phyloP scores from a whole-genome alignment of 108 stramenopile species.

The Fragilaria crotonensis region DNA sequence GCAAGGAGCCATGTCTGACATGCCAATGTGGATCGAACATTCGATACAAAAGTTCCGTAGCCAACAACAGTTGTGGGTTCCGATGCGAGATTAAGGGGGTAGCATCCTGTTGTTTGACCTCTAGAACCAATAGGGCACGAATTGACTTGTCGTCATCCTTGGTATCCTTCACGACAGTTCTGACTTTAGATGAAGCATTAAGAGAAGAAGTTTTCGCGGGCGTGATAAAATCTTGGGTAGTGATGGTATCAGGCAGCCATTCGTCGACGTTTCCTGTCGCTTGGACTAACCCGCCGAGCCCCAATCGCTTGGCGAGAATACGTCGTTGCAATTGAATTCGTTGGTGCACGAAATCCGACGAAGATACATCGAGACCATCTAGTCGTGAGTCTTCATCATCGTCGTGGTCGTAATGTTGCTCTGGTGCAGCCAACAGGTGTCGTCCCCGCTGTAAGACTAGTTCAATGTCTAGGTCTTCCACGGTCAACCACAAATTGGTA shows the following conservation, averaged over 20 bases:
- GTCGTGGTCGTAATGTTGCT: slow-evolving; percentile 33
- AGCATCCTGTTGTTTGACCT: slow-evolving; percentile 29
- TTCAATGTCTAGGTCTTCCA: slow-evolving; percentile 19
- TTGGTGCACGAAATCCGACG: slow-evolving; percentile 30
- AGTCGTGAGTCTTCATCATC: slow-evolving; percentile 42
- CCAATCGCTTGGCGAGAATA: slow-evolving; percentile 64
- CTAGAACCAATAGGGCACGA: slow-evolving; percentile 37
- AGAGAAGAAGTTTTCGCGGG: neutral
- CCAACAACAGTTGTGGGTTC: slow-evolving; percentile 66
- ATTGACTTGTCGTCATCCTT: slow-evolving; percentile 19
- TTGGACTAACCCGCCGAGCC: slow-evolving; percentile 47
- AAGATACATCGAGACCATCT: slow-evolving; percentile 25
- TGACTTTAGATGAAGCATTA: neutral
- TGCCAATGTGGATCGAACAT: slow-evolving; percentile 79
- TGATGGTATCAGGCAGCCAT: neutral
- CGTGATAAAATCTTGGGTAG: slow-evolving; percentile 2
- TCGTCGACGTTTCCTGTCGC: slow-evolving; percentile 18
- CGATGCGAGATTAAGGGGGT: slow-evolving; percentile 39
- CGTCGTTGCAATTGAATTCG: slow-evolving; percentile 55
- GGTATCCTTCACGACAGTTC: neutral
- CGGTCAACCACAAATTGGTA: slow-evolving; percentile 24
- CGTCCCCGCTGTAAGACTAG: slow-evolving; percentile 25
- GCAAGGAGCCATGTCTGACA: slow-evolving; percentile 73
- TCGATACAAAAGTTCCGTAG: slow-evolving; percentile 69
- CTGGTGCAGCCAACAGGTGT: slow-evolving; percentile 36